Evolutionary conservation across 1,284 basidiomycete species (phyloP), one percentile per base, ranked within the genome.

Genomic region (Moesziomyces sp.): DNA sequence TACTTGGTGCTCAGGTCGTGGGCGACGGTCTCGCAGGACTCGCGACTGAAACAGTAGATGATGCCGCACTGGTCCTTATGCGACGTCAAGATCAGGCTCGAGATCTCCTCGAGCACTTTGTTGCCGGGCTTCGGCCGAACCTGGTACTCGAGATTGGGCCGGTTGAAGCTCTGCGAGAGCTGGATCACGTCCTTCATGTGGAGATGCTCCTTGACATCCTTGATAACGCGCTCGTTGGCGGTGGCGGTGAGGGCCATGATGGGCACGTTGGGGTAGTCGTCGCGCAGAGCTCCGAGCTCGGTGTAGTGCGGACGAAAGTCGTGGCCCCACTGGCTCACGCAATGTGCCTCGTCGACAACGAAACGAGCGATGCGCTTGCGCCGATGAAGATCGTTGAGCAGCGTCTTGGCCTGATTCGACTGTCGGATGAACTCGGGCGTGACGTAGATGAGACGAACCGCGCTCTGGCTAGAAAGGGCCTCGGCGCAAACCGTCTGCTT

Each of bases 211-310:
- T 92, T 88, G 81, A 99, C 92, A 82, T 98, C 94, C 33, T 89
- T 86, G 62, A 91, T 88, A 3, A 92, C 91, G 53, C 90, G 87
- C 49, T 88, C 86, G 68, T 92, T 93, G 0, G 95, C 97, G 0
- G 96, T 98, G 1, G 94, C 97, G 0, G 97, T 98, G 48, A 99
- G 87, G 0, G 96, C 97, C 89, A 97, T 97, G 80, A 99, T 91
- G 0, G 96, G 96, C 1, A 95, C 88, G 3, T 86, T 83, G 0
- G 92, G 92, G 84, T 90, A 98, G 13, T 89, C 87, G 21, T 87
- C 84, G 33, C 93, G 90, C 44, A 98, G 87, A 14, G 87, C 83
- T 18, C 89, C 89, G 26, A 99, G 86, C 60, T 84, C 75, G 58
- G 85, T 85, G 80, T 86, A 86, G 75, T 86, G 84, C 4, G 81